Evolutionary conservation across 2,329 filamentous ascomycete species (phyloP).

Genomic region (Arthrinium puccinioides): DNA sequence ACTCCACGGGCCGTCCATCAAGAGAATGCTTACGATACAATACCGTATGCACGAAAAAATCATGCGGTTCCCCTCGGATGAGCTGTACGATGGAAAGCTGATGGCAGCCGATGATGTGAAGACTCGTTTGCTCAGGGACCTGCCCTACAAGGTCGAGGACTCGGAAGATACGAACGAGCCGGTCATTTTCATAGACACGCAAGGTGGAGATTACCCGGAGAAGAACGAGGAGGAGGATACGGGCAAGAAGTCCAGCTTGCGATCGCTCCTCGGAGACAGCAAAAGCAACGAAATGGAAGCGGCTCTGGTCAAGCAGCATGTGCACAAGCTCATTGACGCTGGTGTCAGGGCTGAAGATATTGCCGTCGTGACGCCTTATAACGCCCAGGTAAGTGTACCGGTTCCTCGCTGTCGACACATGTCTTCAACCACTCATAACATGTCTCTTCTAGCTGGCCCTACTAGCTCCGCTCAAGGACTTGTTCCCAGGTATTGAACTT

Average conservation of each 20-base stretch:
- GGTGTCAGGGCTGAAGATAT: slow-evolving; percentile 80
- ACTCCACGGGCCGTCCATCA: slow-evolving; percentile 76
- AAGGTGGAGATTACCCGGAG: slow-evolving; percentile 88
- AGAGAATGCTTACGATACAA: slow-evolving; percentile 92
- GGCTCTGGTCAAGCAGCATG: slow-evolving; percentile 69
- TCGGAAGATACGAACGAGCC: slow-evolving; percentile 85
- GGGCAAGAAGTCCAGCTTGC: slow-evolving; percentile 36
- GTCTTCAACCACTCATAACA: slow-evolving; percentile 3
- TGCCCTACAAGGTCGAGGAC: slow-evolving; percentile 61
- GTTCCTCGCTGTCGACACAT: neutral
- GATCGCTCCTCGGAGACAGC: slow-evolving; percentile 45
- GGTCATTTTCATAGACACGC: slow-evolving; percentile 90
- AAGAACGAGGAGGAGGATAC: slow-evolving; percentile 66
- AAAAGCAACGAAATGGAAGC: slow-evolving; percentile 78
- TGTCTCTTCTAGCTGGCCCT: slow-evolving; percentile 55
- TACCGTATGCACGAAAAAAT: slow-evolving; percentile 97
- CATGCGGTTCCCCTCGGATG: slow-evolving; percentile 87
- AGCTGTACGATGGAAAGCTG: slow-evolving; percentile 77
- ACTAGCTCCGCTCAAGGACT: slow-evolving; percentile 72
- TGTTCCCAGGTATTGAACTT: slow-evolving; percentile 80
- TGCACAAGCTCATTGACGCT: slow-evolving; percentile 65
- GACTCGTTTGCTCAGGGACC: slow-evolving; percentile 63
- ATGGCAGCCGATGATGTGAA: slow-evolving; percentile 76
- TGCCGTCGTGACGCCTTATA: slow-evolving; percentile 92
- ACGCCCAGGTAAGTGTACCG: slow-evolving; percentile 67